phyloP scores from a whole-genome alignment of 2,329 filamentous ascomycete genomes.

The Phialocephala subalpina region DNA sequence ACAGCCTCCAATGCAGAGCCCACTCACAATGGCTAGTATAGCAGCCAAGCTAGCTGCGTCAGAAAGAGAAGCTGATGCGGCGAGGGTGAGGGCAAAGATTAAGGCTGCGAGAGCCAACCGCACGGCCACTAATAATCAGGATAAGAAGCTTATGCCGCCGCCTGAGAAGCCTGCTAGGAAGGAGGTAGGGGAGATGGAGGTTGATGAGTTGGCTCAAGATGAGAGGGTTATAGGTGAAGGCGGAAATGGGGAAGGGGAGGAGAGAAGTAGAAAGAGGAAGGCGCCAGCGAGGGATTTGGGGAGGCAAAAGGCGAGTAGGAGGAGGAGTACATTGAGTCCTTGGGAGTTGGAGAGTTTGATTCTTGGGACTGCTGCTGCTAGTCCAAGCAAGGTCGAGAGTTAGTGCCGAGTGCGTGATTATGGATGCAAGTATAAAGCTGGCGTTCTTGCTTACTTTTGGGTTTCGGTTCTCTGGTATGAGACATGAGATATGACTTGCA shows the following conservation, averaged over 20 bases:
- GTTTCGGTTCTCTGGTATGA: no score
- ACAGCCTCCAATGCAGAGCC: constrained; percentile 56
- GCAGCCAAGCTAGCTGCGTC: constrained; percentile 70
- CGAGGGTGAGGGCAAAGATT: constrained; percentile 68
- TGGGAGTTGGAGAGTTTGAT: constrained; percentile 77
- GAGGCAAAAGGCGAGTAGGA: constrained; percentile 60
- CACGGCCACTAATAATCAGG: constrained; percentile 10
- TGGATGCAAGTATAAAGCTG: neutral
- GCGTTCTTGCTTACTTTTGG: neutral
- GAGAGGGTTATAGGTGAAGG: constrained; percentile 7
- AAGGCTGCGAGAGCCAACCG: constrained; percentile 57
- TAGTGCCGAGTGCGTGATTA: constrained; percentile 1
- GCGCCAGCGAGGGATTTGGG: constrained; percentile 41
- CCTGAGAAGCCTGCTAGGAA: constrained; percentile 30
- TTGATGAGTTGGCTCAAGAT: constrained; percentile 2
- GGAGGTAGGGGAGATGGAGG: neutral
- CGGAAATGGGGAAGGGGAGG: constrained; percentile 49
- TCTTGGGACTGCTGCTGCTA: constrained; percentile 42
- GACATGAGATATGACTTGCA: no score
- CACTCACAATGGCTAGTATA: constrained; percentile 67
- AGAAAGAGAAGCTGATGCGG: constrained; percentile 69
- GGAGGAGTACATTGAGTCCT: constrained; percentile 78
- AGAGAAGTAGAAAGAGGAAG: constrained; percentile 49
- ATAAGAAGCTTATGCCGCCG: constrained; percentile 43
- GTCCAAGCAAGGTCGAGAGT: constrained; percentile 16